These are phyloP conservation scores for Cyamopsis tetragonoloba DNA, from an alignment of 306 rosid genomes.

Conservation along the genomic window DNA sequence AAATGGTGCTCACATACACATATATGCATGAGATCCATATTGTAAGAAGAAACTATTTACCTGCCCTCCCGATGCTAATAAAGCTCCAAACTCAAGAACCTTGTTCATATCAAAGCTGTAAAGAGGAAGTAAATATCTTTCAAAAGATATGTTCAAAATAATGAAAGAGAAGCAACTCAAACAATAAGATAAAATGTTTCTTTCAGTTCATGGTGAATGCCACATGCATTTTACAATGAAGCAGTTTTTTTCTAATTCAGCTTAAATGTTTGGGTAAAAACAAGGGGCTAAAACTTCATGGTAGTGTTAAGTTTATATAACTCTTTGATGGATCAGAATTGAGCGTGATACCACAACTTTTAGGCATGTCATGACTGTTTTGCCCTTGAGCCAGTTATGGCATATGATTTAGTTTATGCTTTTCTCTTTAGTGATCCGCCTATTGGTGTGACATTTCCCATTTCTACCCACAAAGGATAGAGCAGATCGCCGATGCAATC, in stretches of 20 bases:
- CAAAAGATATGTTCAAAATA: not conserved
- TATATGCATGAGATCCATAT: not conserved
- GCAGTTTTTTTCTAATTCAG: conserved; percentile 5
- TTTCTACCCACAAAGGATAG: not conserved
- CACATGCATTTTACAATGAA: not conserved
- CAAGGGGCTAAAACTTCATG: not conserved
- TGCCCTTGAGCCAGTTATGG: not conserved
- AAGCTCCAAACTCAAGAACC: conserved; percentile 93
- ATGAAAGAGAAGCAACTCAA: not conserved
- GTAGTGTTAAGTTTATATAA: conserved; percentile 14
- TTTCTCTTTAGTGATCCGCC: conserved; percentile 11
- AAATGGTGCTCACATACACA: too few species aligned
- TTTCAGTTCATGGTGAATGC: conserved; percentile 4
- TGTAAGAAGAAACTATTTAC: conserved; percentile 30
- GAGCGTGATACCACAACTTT: not conserved
- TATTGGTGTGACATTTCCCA: not conserved
- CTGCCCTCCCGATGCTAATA: conserved; percentile 97
- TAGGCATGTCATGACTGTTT: conserved; percentile 6
- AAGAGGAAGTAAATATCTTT: conserved; percentile 14
- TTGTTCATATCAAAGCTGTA: conserved; percentile 84
- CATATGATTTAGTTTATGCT: not conserved
- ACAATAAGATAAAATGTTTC: not conserved
- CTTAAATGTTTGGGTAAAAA: conserved; percentile 3
- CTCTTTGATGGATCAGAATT: not conserved
- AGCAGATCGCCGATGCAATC: not conserved